These are phyloP conservation scores for Calonectria leucothoes DNA, from an alignment of 2,329 filamentous ascomycete species.

Conservation along the genomic window DNA sequence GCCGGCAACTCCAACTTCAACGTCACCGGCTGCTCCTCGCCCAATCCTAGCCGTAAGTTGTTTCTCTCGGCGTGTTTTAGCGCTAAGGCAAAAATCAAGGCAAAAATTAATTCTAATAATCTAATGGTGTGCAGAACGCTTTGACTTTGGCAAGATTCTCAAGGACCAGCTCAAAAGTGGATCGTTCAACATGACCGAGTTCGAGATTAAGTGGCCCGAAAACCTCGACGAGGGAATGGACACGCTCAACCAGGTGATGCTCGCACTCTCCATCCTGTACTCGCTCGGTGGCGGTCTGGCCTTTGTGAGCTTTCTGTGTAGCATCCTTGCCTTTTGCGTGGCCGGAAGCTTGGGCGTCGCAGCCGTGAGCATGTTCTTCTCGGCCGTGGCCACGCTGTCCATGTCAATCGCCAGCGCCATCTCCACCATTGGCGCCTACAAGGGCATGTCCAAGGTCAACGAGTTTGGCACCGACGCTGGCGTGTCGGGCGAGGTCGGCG, in stretches of 20 bases:
- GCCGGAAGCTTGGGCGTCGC: background rate
- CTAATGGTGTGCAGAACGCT: background rate
- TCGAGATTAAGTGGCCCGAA: conserved; percentile 3
- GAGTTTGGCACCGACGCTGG: background rate
- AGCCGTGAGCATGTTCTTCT: conserved; percentile 6
- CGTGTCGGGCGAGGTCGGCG: background rate
- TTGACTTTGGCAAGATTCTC: conserved; percentile 2
- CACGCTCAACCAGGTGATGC: conserved; percentile 8
- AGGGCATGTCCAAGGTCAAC: background rate
- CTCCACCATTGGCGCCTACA: conserved; percentile 8
- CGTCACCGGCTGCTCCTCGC: background rate
- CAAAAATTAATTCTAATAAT: background rate
- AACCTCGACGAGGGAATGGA: background rate
- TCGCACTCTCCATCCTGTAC: background rate
- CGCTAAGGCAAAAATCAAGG: background rate
- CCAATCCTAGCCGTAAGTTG: conserved; percentile 3
- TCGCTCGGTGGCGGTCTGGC: background rate
- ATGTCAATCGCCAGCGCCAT: background rate
- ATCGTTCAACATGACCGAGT: background rate
- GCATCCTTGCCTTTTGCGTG: background rate
- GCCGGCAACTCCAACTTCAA: background rate
- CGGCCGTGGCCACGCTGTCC: background rate
- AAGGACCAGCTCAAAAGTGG: background rate
- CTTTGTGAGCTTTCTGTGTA: background rate
- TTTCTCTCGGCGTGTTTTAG: background rate